These are phyloP conservation scores for Chrysosporium queenslandicum DNA, from an alignment of 2,329 filamentous ascomycete species.

Conservation along the genomic window DNA sequence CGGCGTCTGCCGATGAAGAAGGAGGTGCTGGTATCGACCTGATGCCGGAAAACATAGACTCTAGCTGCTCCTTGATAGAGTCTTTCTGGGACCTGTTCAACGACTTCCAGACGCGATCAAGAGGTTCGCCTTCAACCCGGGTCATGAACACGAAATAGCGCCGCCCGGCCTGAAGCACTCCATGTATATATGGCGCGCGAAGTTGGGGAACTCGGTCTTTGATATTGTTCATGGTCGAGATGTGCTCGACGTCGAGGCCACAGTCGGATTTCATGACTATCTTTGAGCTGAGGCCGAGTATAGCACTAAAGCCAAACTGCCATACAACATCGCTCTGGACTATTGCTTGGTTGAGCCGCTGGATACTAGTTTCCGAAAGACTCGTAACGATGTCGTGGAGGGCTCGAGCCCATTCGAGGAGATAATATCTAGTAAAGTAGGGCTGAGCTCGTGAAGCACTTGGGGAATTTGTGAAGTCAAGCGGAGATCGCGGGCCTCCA, in stretches of 20 bases:
- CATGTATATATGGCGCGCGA: constrained; percentile 16
- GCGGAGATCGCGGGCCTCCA: constrained; percentile 4
- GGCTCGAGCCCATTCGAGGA: neutral
- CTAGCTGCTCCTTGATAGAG: constrained; percentile 16
- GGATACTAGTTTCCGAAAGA: neutral
- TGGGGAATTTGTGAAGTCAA: constrained; percentile 7
- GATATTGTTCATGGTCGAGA: constrained; percentile 16
- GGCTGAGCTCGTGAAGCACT: constrained; percentile 8
- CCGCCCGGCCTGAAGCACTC: constrained; percentile 12
- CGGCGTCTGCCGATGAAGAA: constrained; percentile 10
- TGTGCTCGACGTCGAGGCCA: constrained; percentile 11
- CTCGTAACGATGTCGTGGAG: neutral
- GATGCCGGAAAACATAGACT: constrained; percentile 14
- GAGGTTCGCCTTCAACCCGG: constrained; percentile 14
- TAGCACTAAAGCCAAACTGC: constrained; percentile 7
- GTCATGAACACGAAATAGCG: constrained; percentile 17
- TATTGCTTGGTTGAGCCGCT: constrained; percentile 9
- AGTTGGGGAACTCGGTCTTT: constrained; percentile 13
- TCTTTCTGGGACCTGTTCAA: constrained; percentile 12
- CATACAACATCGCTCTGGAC: constrained; percentile 9
- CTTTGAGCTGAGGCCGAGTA: constrained; percentile 6
- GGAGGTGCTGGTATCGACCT: constrained; percentile 14
- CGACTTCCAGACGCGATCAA: constrained; percentile 15
- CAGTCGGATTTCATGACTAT: constrained; percentile 7
- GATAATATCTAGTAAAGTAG: neutral